phyloP scores from a whole-genome alignment of 371 early-diverging fungal species.

The Entomophthora muscae region DNA sequence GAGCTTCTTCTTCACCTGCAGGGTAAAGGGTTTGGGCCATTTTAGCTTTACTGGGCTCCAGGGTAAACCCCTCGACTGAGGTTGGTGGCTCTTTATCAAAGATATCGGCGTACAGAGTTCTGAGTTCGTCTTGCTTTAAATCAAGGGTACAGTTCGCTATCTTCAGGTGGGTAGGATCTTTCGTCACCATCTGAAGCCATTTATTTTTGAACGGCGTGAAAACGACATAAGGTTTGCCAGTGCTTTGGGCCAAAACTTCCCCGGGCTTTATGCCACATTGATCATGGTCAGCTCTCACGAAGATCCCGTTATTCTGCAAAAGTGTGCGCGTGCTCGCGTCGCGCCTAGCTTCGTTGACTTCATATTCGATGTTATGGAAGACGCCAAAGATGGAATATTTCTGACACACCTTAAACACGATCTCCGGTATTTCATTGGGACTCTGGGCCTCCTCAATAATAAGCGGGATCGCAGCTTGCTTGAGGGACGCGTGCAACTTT shows the following conservation, averaged over 20 bases:
- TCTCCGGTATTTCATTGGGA: conserved; percentile 12
- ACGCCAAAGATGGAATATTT: conserved; percentile 12
- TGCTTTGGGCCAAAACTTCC: conserved; percentile 20
- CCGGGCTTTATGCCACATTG: conserved; percentile 33
- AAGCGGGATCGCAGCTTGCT: conserved; percentile 25
- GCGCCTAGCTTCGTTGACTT: conserved; percentile 18
- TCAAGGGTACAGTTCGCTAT: conserved; percentile 8
- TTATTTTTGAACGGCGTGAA: conserved; percentile 19
- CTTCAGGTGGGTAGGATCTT: background rate
- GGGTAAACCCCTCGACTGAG: background rate
- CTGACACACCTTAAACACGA: conserved; percentile 11
- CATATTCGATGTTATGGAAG: conserved; percentile 26
- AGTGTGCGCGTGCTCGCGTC: conserved; percentile 12
- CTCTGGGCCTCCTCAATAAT: conserved; percentile 16
- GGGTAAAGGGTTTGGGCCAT: background rate
- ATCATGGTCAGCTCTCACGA: conserved; percentile 20
- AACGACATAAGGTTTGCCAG: conserved; percentile 14
- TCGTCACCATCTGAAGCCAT: conserved; percentile 12
- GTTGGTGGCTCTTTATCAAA: background rate
- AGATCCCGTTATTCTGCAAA: conserved; percentile 8
- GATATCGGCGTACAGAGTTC: background rate
- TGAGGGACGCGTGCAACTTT: conserved; percentile 17
- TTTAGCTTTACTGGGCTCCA: background rate
- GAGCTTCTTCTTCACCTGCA: conserved; percentile 21
- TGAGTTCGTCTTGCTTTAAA: conserved; percentile 7